Base-by-base conservation (phyloP, 495 filamentous ascomycete species). In the Neurospora africana region DNA sequence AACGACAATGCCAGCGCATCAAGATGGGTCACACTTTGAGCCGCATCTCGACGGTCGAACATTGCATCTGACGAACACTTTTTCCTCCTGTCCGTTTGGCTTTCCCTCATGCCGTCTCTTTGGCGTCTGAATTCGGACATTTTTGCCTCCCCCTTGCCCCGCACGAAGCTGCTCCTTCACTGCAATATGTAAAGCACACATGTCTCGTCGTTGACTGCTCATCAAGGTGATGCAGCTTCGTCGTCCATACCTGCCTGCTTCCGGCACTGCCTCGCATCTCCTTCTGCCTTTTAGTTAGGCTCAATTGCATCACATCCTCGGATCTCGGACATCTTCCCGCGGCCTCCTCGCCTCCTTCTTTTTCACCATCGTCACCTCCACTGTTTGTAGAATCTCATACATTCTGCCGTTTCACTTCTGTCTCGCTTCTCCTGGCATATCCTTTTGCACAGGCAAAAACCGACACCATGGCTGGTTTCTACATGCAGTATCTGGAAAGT, bases 1-100 rank as follows among this genome's bases (percentile, higher is more conserved):
- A 87, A 89, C 84, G 86, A 92, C 85, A 85, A 90, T 91, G 93
- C 93, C 93, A 97, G 86, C 93, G 89, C 93, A 97, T 93, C 93
- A 92, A 84, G 81, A 87, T 85, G 86, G 85, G 85, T 86, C 85
- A 82, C 84, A 85, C 85, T 83, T 85, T 81, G 83, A 88, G 86
- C 86, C 86, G 86, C 86, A 88, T 86, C 82, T 84, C 81, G 77
- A 76, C 78, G 74, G 75, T 79, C 73, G 74, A 82, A 85, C 27
- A 65, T 80, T 86, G 84, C 86, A 81, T 83, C 82, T 80, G 79
- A 78, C 80, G 82, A 85, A 82, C 82, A 79, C 79, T 82, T 79
- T 77, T 7, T 65, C 78, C 75, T 79, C 81, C 77, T 79, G 77
- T 83, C 80, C 79, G 79, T 82, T 78, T 81, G 79, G 77, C 79